These are phyloP conservation scores for Filosporella fistucella DNA, from an alignment of 495 filamentous ascomycete genomes.

Conservation along the genomic window DNA sequence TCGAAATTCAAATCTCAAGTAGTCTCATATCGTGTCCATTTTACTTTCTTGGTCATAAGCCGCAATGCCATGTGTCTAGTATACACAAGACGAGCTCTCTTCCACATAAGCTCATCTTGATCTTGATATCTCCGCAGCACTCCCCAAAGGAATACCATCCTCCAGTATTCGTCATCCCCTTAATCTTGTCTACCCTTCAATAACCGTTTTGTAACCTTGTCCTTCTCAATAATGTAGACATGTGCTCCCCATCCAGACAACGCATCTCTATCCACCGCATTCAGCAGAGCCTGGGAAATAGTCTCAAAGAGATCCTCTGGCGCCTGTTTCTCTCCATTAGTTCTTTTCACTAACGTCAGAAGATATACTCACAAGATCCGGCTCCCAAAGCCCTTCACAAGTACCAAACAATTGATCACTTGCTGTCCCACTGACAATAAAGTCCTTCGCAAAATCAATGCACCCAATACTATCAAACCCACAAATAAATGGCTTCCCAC, in stretches of 20 bases:
- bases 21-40: slow-evolving; percentile 12
- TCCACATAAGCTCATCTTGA: not conserved
- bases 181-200: slow-evolving; percentile 77
- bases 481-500: slow-evolving; percentile 93
- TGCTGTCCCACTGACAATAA: slow-evolving; percentile 95
- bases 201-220: slow-evolving; percentile 97
- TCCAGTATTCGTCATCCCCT: slow-evolving; percentile 8
- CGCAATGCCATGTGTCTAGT: slow-evolving; percentile 20
- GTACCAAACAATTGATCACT: slow-evolving; percentile 98
- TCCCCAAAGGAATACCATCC: too few relatives aligned
- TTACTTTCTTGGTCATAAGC: slow-evolving; percentile 7
- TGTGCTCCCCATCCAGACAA: slow-evolving; percentile 97
- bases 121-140: not conserved
- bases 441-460: slow-evolving; percentile 99
- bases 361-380: slow-evolving; percentile 68
- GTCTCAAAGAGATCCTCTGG: slow-evolving; percentile 98
- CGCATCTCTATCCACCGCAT: slow-evolving; percentile 93
- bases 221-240: slow-evolving; percentile 99
- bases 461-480: slow-evolving; percentile 99
- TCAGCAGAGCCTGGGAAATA: slow-evolving; percentile 93
- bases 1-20: too few relatives aligned
- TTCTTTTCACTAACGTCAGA: not conserved
- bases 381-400: slow-evolving; percentile 98
- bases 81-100: slow-evolving; percentile 20
- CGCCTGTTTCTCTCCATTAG: slow-evolving; percentile 41